Evolutionary conservation across 495 filamentous ascomycete genomes (phyloP), one percentile per base, ranked within the genome.

Genomic region (Aspergillus heteromorphus): DNA sequence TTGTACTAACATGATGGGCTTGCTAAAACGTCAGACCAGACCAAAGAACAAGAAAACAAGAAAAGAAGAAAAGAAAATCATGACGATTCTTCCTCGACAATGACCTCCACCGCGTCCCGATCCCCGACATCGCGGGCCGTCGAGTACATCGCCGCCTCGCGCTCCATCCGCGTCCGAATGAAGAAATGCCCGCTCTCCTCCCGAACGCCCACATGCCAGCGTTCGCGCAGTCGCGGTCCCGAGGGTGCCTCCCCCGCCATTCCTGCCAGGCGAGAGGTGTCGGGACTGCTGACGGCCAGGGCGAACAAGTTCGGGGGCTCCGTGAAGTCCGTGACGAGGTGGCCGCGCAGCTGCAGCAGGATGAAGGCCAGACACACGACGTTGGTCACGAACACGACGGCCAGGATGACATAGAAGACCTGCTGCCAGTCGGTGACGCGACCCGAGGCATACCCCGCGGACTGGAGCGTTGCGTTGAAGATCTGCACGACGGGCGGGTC

Each of bases 241-340:
- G 75, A 67, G 0, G 84, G 85, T 0, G 85, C 85, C 30, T 72
- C 79, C 16, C 85, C 86, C 68, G 86, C 88, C n/a, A 73, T 75
- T 3, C 87, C 87, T 2, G 73, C 66, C 18, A 90, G 55, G 11
- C 67, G 60, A 18, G 71, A 49, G 21, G 73, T 79, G 0, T 80
- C 74, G 18, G 87, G 87, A 40, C 79, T 83, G 62, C 89, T 88
- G 25, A 91, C 66, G 1, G 86, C 81, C 0, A 91, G 66, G 1
- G 83, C 67, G 63, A 91, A 91, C 0, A 89, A 66, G 56, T 89
- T 89, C 47, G 80, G 78, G 1, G 87, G 86, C 55, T 92, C 87
- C 13, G 84, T 87, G 68, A 86, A 90, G 64, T 91, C 88, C 10
- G 83, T 87, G 14, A 89, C 73, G 40, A 86, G 83, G 16, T 79